Base-by-base conservation (phyloP, 2,329 filamentous ascomycete species). In the Thyridium curvatum region DNA sequence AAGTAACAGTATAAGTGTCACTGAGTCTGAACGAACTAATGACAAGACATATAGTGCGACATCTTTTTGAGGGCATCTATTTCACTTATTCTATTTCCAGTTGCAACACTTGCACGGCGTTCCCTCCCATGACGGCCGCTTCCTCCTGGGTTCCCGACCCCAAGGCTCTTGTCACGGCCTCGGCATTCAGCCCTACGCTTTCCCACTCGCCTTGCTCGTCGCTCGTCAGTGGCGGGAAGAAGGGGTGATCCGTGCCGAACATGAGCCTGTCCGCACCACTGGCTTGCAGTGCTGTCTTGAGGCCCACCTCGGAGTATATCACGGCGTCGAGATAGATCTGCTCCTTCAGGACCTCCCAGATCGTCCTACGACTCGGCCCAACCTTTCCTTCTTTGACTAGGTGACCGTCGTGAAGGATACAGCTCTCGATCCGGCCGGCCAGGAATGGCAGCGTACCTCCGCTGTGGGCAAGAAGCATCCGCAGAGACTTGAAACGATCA, bases 301-400 rank as follows among this genome's bases (percentile, higher is more conserved):
- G 58, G 0, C 84, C 85, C 9, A 86, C 78, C 34, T 84, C 78
- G 0, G 82, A 86, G 59, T 93, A 89, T 7, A 94, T 77, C 12
- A 94, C 89, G 0, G 88, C 88, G 61, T 95, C 89, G 2, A 96
- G 73, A 55, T 89, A 93, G 34, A 95, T 76, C 63, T 95, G 93
- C 46, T 79, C 81, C 49, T 66, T 66, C 29, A 84, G 65, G 14
- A 67, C 71, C 65, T 71, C 61, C 77, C 69, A 80, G 41, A 74
- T 54, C 14, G 69, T 70, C 55, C 74, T 52, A 42, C 81, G 62
- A 3, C 46, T 52, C 15, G 61, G 53, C 12, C 67, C 60, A 2
- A 70, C 64, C 52, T 73, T 78, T 9, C 81, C 82, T 43, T 80
- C 72, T 1, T 71, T 67, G 40, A 82, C 76, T 30, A 94, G 71